A percentile compares a stretch with the other conserved stretches of the same genome.
Conservation (phyloP, 2,329 filamentous ascomycete species). For the Aspergillus jensenii region DNA sequence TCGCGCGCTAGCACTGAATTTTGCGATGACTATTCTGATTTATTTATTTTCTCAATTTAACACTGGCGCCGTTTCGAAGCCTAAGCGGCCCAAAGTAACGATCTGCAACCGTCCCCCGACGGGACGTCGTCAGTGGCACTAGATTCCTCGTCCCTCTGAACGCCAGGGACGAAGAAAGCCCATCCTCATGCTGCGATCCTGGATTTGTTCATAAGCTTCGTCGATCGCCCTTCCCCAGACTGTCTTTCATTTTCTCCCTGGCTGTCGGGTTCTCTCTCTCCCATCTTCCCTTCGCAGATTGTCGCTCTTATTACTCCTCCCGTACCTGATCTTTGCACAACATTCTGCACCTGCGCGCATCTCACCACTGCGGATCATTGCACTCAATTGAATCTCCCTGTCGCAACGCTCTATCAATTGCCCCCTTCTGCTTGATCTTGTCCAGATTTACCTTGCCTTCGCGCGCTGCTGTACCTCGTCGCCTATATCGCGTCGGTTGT, state of each 20-base stretch:
- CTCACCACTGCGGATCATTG: constrained; percentile 12
- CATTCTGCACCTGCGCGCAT: constrained; percentile 12
- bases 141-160: constrained; percentile 20
- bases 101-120: constrained; percentile 41
- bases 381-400: constrained; percentile 16
- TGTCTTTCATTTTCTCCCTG: constrained; percentile 24
- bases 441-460: neutral
- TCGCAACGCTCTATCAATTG: neutral
- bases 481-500: neutral
- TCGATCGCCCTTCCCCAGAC: constrained; percentile 43
- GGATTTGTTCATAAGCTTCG: constrained; percentile 45
- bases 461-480: neutral
- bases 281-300: constrained; percentile 15
- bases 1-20: constrained; percentile 1
- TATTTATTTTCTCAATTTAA: constrained; percentile 17
- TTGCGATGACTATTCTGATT: constrained; percentile 8
- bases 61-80: constrained; percentile 28
- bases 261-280: constrained; percentile 15
- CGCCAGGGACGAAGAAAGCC: constrained; percentile 5
- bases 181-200: constrained; percentile 32
- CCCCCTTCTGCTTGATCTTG: neutral
- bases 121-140: constrained; percentile 44
- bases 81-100: constrained; percentile 31
- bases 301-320: constrained; percentile 11
- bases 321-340: constrained; percentile 13